Base-by-base conservation (phyloP, 306 rosid genomes). In the Dryas drummondii region DNA sequence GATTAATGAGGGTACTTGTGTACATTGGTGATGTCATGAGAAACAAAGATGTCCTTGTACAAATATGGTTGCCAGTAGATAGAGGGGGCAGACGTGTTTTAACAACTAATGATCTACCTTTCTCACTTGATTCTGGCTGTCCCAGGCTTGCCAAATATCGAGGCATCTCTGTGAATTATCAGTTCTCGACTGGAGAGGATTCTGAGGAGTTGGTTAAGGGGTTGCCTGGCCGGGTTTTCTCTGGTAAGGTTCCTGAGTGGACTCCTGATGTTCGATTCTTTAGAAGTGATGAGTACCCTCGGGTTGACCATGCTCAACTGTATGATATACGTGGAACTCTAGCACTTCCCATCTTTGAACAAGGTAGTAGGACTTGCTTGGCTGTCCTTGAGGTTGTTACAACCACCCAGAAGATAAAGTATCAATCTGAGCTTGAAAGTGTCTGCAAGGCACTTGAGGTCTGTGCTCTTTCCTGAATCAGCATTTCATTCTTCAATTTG, bases 381-480 rank as follows among this genome's bases (percentile, higher is more conserved):
- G 99, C 97, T 6, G 99, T 96, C 74, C 77, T 96, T 78, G 99
- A 96, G 84, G 91, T 92, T 81, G 96, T 96, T 61, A 87, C 81
- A 86, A 91, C 96, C 64, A 70, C 87, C 27, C 96, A 76, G 80
- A 86, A 87, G 81, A 82, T 86, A 71, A 88, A 81, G 78, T 92
- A 89, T 82, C 83, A 87, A 54, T 76, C 82, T 22, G 96, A 92
- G 69, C 89, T 92, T 71, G 96, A 92, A 55, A 83, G 78, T 72
- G 86, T 96, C 77, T 86, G 98, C 90, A 84, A 85, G 82, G 99
- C 97, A 22, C 97, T 94, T n/a, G 91, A 94, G 99, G 98, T 94
- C 71, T 54, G 73, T 84, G 71, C 54, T 73, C 58, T 65, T 32
- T 72, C 46, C 70, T 72, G 45, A 7, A 54, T 49, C 49, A n/a